Percentiles rank a stretch among this genome's conserved stretches.
phyloP scores from a whole-genome alignment of 208 protist genomes.

The Naegleria gruberi region DNA sequence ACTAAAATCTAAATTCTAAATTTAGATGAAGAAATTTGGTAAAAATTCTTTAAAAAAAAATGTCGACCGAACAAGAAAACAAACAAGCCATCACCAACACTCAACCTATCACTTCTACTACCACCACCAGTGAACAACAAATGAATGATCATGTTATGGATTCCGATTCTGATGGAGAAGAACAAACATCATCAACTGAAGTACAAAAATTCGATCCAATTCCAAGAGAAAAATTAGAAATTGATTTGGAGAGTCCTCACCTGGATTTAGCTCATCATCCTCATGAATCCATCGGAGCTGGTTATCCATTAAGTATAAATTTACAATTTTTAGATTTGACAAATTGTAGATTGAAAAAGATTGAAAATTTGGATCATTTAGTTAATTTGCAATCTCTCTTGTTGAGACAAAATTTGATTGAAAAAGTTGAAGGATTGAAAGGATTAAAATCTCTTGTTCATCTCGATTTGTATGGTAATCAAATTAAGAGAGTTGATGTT shows the following conservation, averaged over 20 bases:
- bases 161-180: background rate
- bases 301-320: background rate
- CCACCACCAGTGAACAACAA: background rate
- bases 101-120: background rate
- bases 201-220: background rate
- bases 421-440: slow-evolving; percentile 58
- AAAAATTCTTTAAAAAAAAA: no score
- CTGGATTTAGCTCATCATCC: slow-evolving; percentile 14
- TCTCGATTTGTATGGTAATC: slow-evolving; percentile 82
- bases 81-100: background rate
- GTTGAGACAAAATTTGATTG: slow-evolving; percentile 75
- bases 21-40: no score
- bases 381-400: slow-evolving; percentile 55
- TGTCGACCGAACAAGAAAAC: no score
- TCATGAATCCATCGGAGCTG: background rate
- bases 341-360: slow-evolving; percentile 12
- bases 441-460: slow-evolving; percentile 55
- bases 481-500: slow-evolving; percentile 50
- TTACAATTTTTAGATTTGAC: background rate
- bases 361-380: slow-evolving; percentile 60
- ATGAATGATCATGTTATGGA: background rate
- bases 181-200: background rate
- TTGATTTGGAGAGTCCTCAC: background rate
- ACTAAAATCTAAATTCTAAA: no score
- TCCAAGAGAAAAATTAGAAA: background rate